Base-by-base conservation (phyloP, 805 yeast genomes). In the Lipomyces mesembrius region DNA sequence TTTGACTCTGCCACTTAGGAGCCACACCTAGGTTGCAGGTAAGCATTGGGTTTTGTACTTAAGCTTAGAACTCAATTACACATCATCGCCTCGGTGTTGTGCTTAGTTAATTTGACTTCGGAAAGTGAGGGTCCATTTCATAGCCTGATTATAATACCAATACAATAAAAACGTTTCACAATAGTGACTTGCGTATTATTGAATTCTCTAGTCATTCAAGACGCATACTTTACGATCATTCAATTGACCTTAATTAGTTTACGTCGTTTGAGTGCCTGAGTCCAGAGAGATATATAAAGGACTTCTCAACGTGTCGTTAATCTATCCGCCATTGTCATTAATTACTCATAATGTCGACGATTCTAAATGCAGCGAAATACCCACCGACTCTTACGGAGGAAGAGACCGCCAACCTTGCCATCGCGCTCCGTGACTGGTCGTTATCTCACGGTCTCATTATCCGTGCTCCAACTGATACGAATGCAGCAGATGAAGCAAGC, bases 401-500 rank as follows among this genome's bases (percentile, higher is more conserved):
- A 20, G 60, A 49, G 27, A 20, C 34, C 3, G 37, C 56, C 25
- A 37, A 56, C 1, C 49, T 68, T n/a, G 39, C 61, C n/a, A 25
- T 37, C 29, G 61, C 71, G 7, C 51, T 68, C 25, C 57, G 67
- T 12, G 74, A 72, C 57, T 73, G 69, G 64, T 66, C 74, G 43
- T 56, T 73, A 25, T 53, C 74, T 17, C 66, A 69, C n/a, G 75
- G 75, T 11, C 58, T 73, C 8, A 67, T 72, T 11, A 65, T 73
- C 53, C 62, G 66, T 4, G 65, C 64, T 20, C 60, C 65, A 32
- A 4, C 39, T 6, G n/a, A n/a, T 6, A 22, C 34, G 8, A n/a
- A 25, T 17, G n/a, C 27, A 9, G 55, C n/a, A 25, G 80, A 83
- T 32, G 86, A 82, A n/a, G 80, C 80, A 54, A 83, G 86, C 17